Conservation (phyloP, 2,329 filamentous ascomycete genomes). For the Pseudocercospora vitis region DNA sequence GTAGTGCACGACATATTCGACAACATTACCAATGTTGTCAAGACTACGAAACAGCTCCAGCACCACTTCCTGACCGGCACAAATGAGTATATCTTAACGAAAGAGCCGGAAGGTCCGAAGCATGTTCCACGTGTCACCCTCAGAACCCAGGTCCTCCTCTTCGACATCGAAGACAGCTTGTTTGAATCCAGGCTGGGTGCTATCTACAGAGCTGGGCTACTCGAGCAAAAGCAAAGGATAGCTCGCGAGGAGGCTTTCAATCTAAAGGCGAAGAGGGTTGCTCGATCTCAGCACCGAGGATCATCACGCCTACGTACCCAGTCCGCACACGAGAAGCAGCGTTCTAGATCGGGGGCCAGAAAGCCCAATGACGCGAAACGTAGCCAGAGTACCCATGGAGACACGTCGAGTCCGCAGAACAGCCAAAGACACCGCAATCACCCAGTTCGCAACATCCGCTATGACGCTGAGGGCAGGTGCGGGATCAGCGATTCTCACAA, state of each 20-base stretch:
- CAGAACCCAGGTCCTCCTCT: constrained; percentile 75
- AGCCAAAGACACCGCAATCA: constrained; percentile 26
- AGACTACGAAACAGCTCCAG: constrained; percentile 86
- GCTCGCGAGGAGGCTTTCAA: constrained; percentile 88
- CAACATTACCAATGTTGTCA: constrained; percentile 83
- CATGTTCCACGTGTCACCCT: constrained; percentile 81
- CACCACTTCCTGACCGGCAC: constrained; percentile 86
- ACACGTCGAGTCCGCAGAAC: constrained; percentile 28
- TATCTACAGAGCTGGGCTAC: constrained; percentile 84
- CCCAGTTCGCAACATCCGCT: constrained; percentile 53
- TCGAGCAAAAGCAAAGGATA: constrained; percentile 86
- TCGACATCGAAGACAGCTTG: constrained; percentile 91
- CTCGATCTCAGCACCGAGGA: constrained; percentile 57
- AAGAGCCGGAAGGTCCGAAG: constrained; percentile 82
- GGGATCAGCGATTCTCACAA: constrained; percentile 71
- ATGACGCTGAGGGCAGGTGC: constrained; percentile 76
- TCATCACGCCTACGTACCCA: constrained; percentile 55
- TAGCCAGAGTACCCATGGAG: constrained; percentile 40
- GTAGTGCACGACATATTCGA: constrained; percentile 89
- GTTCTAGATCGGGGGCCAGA: constrained; percentile 36
- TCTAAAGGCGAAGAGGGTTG: constrained; percentile 82
- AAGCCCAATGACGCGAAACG: constrained; percentile 33
- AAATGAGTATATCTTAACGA: constrained; percentile 84
- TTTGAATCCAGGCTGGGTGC: constrained; percentile 97
- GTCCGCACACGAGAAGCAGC: constrained; percentile 50